phyloP scores from a whole-genome alignment of 352 stramenopile genomes.

The Pythium brassicae region DNA sequence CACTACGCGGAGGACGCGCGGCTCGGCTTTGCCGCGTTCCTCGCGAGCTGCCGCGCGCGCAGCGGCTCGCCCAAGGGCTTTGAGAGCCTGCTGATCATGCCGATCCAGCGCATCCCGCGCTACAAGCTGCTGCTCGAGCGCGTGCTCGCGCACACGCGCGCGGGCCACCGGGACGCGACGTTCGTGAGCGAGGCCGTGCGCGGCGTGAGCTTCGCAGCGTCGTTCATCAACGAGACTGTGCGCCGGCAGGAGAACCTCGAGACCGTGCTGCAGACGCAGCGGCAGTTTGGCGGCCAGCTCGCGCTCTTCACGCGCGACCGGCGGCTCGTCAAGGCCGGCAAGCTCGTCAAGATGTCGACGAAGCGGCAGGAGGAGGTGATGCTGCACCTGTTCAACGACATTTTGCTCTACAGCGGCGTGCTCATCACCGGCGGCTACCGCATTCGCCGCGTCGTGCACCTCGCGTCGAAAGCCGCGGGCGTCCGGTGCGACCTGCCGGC shows the following conservation, averaged over 20 bases:
- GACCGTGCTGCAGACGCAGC: conserved; percentile 71
- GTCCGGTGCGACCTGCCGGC: conserved; percentile 54
- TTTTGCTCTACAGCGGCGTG: conserved; percentile 79
- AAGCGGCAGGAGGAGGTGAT: conserved; percentile 78
- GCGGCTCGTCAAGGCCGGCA: conserved; percentile 54
- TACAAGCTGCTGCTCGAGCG: conserved; percentile 89
- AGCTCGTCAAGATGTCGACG: conserved; percentile 81
- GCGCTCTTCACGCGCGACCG: conserved; percentile 67
- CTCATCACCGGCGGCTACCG: conserved; percentile 71
- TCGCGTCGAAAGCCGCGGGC: conserved; percentile 67
- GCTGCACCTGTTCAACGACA: conserved; percentile 84
- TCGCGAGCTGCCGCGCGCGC: conserved; percentile 47
- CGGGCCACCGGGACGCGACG: conserved; percentile 50
- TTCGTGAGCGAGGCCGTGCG: conserved; percentile 60
- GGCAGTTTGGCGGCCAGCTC: conserved; percentile 67
- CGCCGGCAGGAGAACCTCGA: conserved; percentile 79
- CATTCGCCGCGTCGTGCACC: conserved; percentile 61
- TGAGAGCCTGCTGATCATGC: conserved; percentile 88
- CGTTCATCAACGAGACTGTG: conserved; percentile 84
- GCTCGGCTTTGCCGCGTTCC: conserved; percentile 45
- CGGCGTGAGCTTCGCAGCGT: conserved; percentile 53
- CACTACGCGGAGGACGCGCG: conserved; percentile 48
- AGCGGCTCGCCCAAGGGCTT: conserved; percentile 66
- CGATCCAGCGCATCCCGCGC: conserved; percentile 88
- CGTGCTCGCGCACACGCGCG: conserved; percentile 63